Evolutionary conservation across 176 grass and related monocot species (phyloP), one percentile per base, ranked within the genome.

Genomic region (Phyllostachys edulis): DNA sequence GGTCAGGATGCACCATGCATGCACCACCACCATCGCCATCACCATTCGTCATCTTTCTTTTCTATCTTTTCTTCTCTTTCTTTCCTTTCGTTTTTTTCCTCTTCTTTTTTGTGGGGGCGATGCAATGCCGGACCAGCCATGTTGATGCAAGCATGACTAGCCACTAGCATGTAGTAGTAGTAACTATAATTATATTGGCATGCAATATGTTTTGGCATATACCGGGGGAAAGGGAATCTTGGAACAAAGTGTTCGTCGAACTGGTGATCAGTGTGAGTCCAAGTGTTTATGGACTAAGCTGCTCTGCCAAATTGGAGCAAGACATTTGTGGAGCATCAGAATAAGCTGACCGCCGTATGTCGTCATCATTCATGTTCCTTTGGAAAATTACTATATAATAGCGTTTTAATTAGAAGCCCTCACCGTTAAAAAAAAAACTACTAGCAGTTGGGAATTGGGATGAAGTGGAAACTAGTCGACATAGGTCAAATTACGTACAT

Each of bases 1-100:
- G 77, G 77, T 87, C 69, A 81, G 69, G 39, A 75, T 26, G 77
- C 85, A 87, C 85, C 64, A 85, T 78, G 65, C 75, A 85, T 39
- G 54, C 34, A 67, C 21, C 77, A 24, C 44, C 56, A 44, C 68
- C 44, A 26, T 60, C 50, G 61, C 62, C 27, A 16, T 87, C 85
- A 60, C 61, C 78, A 50, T 82, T 82, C 70, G 61, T 87, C 85
- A 69, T 76, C 62, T n/a, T 66, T 66, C 12, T 75, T 87, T 75
- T 56, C 74, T 55, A 46, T 45, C 68, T 12, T 64, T 51, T 2
- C 69, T 41, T 80, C 75, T 63, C 9, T 34, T 66, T 70, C 5
- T 2, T n/a, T 50, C 3, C 10, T 15, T 32, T 36, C 8, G 32
- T 34, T 34, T 34, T 2, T 34, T 29, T 44, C 26, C 67, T 62